Base-by-base conservation (phyloP, 345 rosid species). In the Boechera divaricarpa region DNA sequence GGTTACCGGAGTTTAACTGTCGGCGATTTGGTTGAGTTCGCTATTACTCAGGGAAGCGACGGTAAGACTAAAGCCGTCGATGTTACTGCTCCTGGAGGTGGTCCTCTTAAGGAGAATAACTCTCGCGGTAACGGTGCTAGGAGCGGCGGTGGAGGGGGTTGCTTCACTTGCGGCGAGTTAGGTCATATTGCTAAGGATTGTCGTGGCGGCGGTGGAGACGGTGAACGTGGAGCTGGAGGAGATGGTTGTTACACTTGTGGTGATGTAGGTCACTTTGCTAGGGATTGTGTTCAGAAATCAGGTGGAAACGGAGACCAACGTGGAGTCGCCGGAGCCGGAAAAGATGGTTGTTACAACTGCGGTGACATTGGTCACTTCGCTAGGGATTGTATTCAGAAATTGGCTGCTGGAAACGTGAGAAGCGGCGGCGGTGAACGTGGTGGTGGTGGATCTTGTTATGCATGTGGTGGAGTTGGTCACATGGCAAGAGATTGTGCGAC, bases 391-490 rank as follows among this genome's bases (percentile, higher is more conserved):
- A n/a, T 0, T 15, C 6, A 63, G 60, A 77, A 71, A 9, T 0
- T 8, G 1, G 28, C 38, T 21, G 72, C 54, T 10, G 67, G 73
- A 15, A 58, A 59, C 18, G 33, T 24, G 1, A 73, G 79, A 29
- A 74, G 79, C 0, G 58, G 70, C 1, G 85, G 82, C 4, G 74
- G 73, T 6, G 77, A 42, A 1, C 52, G 59, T 51, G 18, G 73
- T n/a, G 80, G 67, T 5, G 77, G 72, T 6, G 85, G 82, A 5
- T n/a, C 49, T 35, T 89, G 94, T 53, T 89, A 86, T n/a, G 82
- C 79, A 24, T 90, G 92, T 71, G 86, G 88, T 28, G 85, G 79
- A 41, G 12, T n/a, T 36, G 92, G 95, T 15, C 95, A 90, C 77
- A 39, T 85, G 41, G 92, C 95, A 3, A 86, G 91, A 55, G 92